Evolutionary conservation across 495 filamentous ascomycete genomes (phyloP).

Genomic region (Podospora tetraspora): DNA sequence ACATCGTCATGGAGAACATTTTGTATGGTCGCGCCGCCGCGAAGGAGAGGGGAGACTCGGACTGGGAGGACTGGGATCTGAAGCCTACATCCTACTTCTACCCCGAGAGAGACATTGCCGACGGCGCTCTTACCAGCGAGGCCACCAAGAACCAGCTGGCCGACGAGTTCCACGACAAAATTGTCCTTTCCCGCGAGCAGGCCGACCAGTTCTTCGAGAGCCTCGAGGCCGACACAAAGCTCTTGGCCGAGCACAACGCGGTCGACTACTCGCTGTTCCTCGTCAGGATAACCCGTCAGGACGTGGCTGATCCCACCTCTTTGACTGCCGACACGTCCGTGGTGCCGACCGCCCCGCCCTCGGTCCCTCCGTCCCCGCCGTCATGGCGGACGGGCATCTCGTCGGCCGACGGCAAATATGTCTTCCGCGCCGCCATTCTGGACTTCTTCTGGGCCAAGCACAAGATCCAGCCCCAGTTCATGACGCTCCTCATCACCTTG

Average conservation of each 20-base stretch:
- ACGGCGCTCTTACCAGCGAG: slow-evolving; percentile 52
- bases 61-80: slow-evolving; percentile 66
- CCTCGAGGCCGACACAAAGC: slow-evolving; percentile 53
- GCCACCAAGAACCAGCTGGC: slow-evolving; percentile 53
- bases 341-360: slow-evolving; percentile 27
- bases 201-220: slow-evolving; percentile 46
- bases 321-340: slow-evolving; percentile 13
- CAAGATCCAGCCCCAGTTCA: slow-evolving; percentile 53
- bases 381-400: slow-evolving; percentile 54
- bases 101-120: slow-evolving; percentile 62
- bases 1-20: slow-evolving; percentile 70
- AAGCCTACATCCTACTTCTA: slow-evolving; percentile 69
- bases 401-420: slow-evolving; percentile 56
- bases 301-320: slow-evolving; percentile 21
- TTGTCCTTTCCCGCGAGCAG: slow-evolving; percentile 46
- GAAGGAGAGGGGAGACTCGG: slow-evolving; percentile 34
- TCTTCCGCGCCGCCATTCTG: slow-evolving; percentile 57
- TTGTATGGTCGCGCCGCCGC: slow-evolving; percentile 49
- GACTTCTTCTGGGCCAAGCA: slow-evolving; percentile 73
- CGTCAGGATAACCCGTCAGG: slow-evolving; percentile 42
- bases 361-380: slow-evolving; percentile 30
- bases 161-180: slow-evolving; percentile 61
- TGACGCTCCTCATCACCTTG: slow-evolving; percentile 56
- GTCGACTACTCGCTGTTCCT: slow-evolving; percentile 69
- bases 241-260: slow-evolving; percentile 54